Conservation (phyloP, 176 grass and related monocot genomes). For the Aegilops longissima region DNA sequence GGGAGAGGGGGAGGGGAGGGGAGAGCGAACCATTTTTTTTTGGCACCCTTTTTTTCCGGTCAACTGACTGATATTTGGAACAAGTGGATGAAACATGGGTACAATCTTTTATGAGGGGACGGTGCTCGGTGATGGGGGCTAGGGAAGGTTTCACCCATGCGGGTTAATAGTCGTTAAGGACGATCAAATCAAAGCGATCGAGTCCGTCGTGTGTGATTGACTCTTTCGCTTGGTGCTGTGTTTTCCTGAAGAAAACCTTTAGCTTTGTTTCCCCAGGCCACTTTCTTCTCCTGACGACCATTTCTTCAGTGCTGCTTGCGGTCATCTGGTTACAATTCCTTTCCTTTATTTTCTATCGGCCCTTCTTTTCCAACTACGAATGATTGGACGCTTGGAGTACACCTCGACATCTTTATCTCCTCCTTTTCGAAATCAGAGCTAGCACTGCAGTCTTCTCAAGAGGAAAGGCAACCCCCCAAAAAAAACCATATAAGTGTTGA, state of each 20-base stretch:
- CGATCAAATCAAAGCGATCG: background rate
- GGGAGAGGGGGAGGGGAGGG: too few relatives aligned
- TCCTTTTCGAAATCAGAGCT: background rate
- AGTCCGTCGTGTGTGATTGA: background rate
- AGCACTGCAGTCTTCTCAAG: background rate
- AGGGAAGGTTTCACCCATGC: background rate
- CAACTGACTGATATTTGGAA: too few relatives aligned
- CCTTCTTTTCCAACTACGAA: background rate
- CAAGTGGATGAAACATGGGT: background rate
- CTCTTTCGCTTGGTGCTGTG: background rate
- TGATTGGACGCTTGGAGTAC: conserved; percentile 7
- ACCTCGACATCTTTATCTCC: conserved; percentile 1
- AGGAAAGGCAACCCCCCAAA: background rate
- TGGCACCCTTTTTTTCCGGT: too few relatives aligned
- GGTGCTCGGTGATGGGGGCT: background rate
- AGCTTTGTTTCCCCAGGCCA: background rate
- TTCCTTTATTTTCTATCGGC: background rate
- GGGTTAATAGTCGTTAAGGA: background rate
- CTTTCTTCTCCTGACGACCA: background rate
- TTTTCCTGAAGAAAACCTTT: background rate
- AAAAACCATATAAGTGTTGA: too few relatives aligned
- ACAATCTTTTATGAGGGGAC: background rate
- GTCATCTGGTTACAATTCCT: background rate
- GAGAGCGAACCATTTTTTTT: too few relatives aligned
- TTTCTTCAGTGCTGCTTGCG: background rate